Conservation (phyloP, 2,329 filamentous ascomycete genomes). For the Ilyonectria sp. region DNA sequence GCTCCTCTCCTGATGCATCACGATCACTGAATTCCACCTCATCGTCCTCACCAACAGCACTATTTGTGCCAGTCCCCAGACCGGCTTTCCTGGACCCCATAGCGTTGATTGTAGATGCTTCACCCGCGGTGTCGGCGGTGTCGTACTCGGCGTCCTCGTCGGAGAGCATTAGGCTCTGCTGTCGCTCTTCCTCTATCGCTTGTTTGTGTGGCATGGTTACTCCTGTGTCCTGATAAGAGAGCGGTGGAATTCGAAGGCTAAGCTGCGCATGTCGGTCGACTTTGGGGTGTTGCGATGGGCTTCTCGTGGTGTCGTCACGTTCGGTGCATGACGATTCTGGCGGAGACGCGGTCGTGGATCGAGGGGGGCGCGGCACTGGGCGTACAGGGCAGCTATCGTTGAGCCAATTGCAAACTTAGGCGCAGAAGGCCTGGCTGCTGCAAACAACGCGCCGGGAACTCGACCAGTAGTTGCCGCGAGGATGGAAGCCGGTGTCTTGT, state of each 20-base stretch:
- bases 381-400: conserved; percentile 13
- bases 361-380: conserved; percentile 24
- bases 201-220: conserved; percentile 66
- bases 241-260: conserved; percentile 29
- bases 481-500: conserved; percentile 28
- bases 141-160: conserved; percentile 65
- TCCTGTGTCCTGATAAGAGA: conserved; percentile 45
- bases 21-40: conserved; percentile 57
- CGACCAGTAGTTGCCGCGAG: conserved; percentile 23
- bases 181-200: conserved; percentile 71
- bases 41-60: conserved; percentile 46
- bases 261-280: conserved; percentile 51
- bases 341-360: conserved; percentile 42
- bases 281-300: conserved; percentile 40
- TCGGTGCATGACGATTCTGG: conserved; percentile 43
- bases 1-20: conserved; percentile 59
- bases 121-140: conserved; percentile 52
- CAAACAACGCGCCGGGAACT: conserved; percentile 31
- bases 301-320: conserved; percentile 41
- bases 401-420: conserved; percentile 16
- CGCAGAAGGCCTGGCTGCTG: conserved; percentile 4
- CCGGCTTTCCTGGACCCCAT: conserved; percentile 29
- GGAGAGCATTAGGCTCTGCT: conserved; percentile 68
- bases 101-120: conserved; percentile 42
- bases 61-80: conserved; percentile 10